These are phyloP conservation scores for Gymnopilus dilepis DNA, from an alignment of 768 basidiomycete genomes.

Conservation along the genomic window DNA sequence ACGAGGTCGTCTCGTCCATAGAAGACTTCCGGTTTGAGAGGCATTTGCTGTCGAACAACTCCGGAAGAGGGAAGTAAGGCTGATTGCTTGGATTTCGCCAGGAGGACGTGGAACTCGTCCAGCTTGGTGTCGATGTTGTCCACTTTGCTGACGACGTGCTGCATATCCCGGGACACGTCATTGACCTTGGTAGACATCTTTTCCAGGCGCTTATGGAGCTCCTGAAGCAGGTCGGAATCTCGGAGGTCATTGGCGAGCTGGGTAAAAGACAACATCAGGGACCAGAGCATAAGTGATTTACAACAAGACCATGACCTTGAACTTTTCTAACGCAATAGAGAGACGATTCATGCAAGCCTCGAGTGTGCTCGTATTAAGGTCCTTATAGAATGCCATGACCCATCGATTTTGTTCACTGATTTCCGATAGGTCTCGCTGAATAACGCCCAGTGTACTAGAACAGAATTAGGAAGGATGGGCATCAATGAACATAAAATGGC, in stretches of 20 bases:
- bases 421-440: constrained; percentile 15
- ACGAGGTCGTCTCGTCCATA: background rate
- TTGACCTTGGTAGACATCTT: constrained; percentile 3
- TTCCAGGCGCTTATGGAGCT: constrained; percentile 3
- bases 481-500: background rate
- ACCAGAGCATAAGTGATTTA: background rate
- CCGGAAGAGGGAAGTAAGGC: background rate
- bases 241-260: constrained; percentile 6
- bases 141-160: background rate
- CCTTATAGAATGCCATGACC: constrained; percentile 14
- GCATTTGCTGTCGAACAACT: constrained; percentile 1
- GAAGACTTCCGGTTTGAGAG: constrained; percentile 3
- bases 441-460: constrained; percentile 16
- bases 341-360: constrained; percentile 19
- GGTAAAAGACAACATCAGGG: background rate
- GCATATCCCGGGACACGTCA: background rate
- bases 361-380: constrained; percentile 19
- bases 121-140: constrained; percentile 6
- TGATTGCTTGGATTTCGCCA: constrained; percentile 15
- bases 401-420: constrained; percentile 20
- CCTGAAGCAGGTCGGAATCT: constrained; percentile 2
- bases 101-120: background rate
- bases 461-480: constrained; percentile 3
- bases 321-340: constrained; percentile 10
- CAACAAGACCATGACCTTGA: background rate